A percentile compares a stretch with the other conserved stretches of the same genome.
These are phyloP conservation scores for Byssothecium circinans DNA, from an alignment of 2,329 filamentous ascomycete species.

Conservation along the genomic window DNA sequence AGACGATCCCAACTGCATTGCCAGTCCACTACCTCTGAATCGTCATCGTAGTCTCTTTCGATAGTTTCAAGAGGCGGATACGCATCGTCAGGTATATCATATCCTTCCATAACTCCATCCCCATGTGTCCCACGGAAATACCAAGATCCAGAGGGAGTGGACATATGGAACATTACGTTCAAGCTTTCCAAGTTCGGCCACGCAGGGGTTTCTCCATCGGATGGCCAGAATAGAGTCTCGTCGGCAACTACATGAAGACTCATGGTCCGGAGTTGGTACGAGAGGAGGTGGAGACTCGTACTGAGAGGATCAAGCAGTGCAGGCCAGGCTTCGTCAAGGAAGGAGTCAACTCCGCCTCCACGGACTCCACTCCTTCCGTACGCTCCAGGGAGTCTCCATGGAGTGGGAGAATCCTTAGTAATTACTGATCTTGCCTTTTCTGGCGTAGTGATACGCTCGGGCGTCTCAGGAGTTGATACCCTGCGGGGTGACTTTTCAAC, in stretches of 20 bases:
- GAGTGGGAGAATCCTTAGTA: too few relatives aligned
- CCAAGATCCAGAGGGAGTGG: conserved; percentile 6
- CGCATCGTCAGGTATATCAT: neutral
- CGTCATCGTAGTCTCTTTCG: neutral
- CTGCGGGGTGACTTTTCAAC: too few relatives aligned
- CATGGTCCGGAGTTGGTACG: conserved; percentile 12
- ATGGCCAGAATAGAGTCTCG: conserved; percentile 18
- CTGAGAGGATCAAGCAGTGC: conserved; percentile 13
- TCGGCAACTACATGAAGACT: conserved; percentile 7
- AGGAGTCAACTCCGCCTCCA: too few relatives aligned
- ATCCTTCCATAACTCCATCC: neutral
- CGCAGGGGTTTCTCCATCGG: neutral
- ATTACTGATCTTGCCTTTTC: too few relatives aligned
- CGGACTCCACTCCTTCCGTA: too few relatives aligned
- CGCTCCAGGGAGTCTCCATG: too few relatives aligned
- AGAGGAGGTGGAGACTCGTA: conserved; percentile 12
- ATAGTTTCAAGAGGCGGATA: neutral
- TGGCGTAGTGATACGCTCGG: too few relatives aligned
- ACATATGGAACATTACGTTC: conserved; percentile 6
- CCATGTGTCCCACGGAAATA: conserved; percentile 7
- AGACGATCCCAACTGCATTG: too few relatives aligned
- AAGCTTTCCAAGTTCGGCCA: conserved; percentile 8
- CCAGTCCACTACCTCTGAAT: neutral
- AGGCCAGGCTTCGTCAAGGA: too few relatives aligned
- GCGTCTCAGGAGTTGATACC: too few relatives aligned